Evolutionary conservation across 2,329 filamentous ascomycete genomes (phyloP), one percentile per base, ranked within the genome.

Genomic region (Hymenoscyphus repandus): DNA sequence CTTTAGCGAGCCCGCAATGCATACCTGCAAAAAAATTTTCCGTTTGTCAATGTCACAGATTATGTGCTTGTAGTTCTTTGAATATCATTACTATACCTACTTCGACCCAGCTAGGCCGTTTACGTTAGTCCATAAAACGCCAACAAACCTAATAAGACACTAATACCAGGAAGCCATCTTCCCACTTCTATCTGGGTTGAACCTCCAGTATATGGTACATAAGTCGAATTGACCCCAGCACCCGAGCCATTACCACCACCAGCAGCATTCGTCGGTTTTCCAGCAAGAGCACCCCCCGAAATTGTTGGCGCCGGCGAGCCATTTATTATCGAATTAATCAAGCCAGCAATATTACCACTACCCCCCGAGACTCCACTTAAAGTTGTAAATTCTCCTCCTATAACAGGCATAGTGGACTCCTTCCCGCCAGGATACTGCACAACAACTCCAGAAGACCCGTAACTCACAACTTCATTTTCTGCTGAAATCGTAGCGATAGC

Each of bases 341-440:
- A 17, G 5, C 12, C 12, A 5, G 12, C 34, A 13, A 37, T 11
- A 37, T 37, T 5, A 5, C 5, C 15, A 37, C 15, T 13, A 37
- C 5, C 34, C 34, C 12, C 15, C 34, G 34, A 37, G 5, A 3
- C 10, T 5, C 12, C 34, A 5, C 12, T 17, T 11, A 10, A 13
- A 17, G 34, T 17, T 37, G 15, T 10, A 13, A 10, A 4, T 17
- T 3, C 4, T 10, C 12, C 34, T 37, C 12, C 34, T 11, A 13
- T 11, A 10, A 40, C 12, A 34, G 43, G 9, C 18, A 49, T 22
- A 6, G 38, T 49, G 4, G 38, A 52, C 6, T 49, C 47, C 5
- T 15, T 11, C 4, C 57, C 53, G n/a, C 50, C 45, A 6, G 55
- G 41, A 41, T 51, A 53, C 34, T 59, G 49, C 3, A 59, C 17